Evolutionary conservation across 345 rosid species (phyloP), one percentile per base, ranked within the genome.

Genomic region (Ceriops decandra): DNA sequence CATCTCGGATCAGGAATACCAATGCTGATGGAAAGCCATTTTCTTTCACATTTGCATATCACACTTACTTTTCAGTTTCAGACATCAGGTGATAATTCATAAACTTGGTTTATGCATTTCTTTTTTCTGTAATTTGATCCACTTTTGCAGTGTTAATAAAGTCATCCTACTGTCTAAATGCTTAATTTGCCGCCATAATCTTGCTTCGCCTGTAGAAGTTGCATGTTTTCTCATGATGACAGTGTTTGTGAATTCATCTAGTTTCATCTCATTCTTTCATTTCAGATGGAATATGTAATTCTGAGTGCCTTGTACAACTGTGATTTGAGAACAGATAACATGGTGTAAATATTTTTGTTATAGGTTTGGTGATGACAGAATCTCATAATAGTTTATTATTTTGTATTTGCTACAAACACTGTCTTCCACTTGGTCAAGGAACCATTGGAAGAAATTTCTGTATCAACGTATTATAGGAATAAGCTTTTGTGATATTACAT

Each of bases 31-130:
- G 92, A 67, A 93, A 88, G 80, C 91, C 89, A 9, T 91, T 93
- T 76, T 57, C 97, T 1, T 93, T 91, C 84, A 89, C 98, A 47
- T 93, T 91, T 80, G 96, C 98, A 22, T 93, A 93, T 79, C 97
- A 93, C 78, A 89, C 96, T 66, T 93, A 93, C 78, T 89, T 93
- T 77, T 85, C 88, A 66, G 95, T 93, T 70, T 91, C 98, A n/a
- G 97, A 93, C 75, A 86, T 91, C 85, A 91, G 95, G 98, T 93
- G 60, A 57, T 24, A 16, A 56, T 30, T 33, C 10, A 5, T 49
- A 28, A 62, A 21, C 4, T 70, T 60, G 46, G 20, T 30, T 52
- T 53, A 10, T 24, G 52, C 47, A 2, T n/a, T 9, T 56, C 9
- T 22, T 54, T 24, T 22, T 24, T 53, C 28, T 22, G 15, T 7